Conservation (phyloP, 495 filamentous ascomycete species). For the Hapsidospora chrysogenum region DNA sequence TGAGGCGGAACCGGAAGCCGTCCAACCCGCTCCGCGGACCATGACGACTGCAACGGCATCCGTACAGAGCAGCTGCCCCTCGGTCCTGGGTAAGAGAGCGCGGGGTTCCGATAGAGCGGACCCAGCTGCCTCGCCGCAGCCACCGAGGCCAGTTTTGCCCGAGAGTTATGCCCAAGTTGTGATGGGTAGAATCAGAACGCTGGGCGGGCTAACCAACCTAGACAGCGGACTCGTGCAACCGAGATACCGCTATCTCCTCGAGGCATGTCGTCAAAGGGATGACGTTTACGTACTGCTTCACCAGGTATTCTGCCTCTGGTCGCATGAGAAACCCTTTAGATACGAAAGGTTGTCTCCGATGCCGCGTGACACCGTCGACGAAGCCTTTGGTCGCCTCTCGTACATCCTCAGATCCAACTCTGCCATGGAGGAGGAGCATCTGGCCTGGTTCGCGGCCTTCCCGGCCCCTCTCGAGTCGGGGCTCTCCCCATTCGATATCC, state of each 20-base stretch:
- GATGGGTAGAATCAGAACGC: no score
- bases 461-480: slow-evolving; percentile 17
- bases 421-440: slow-evolving; percentile 14
- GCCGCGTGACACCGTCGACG: slow-evolving; percentile 6
- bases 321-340: slow-evolving; percentile 4
- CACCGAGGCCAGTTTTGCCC: no score
- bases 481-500: no score
- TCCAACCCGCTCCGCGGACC: no score
- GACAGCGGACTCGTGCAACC: slow-evolving; percentile 24
- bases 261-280: slow-evolving; percentile 41
- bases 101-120: no score
- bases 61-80: no score
- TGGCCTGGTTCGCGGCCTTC: slow-evolving; percentile 36
- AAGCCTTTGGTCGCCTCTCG: slow-evolving; percentile 21
- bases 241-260: slow-evolving; percentile 34
- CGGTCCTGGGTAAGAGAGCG: no score
- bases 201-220: no score
- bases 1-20: no score
- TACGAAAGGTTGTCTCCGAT: slow-evolving; percentile 4
- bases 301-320: slow-evolving; percentile 46
- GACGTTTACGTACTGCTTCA: slow-evolving; percentile 49
- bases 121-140: no score
- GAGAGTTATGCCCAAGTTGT: no score
- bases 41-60: no score
- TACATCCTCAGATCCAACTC: slow-evolving; percentile 22